Percentiles rank a stretch among this genome's conserved stretches.
These are phyloP conservation scores for Panaeolus cyanescens DNA, from an alignment of 768 basidiomycete genomes.

Conservation along the genomic window DNA sequence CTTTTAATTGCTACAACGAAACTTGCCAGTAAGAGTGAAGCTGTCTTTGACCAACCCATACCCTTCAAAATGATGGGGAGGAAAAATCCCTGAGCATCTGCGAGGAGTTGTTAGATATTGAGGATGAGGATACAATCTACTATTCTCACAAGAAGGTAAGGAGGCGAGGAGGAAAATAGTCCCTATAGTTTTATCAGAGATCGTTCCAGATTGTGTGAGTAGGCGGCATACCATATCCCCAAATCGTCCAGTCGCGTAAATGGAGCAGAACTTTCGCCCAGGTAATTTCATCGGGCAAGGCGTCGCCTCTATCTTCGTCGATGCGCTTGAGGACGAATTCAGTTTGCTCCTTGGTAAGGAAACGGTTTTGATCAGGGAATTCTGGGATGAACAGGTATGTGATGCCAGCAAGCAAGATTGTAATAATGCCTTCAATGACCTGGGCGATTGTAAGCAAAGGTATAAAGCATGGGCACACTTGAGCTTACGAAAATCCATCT, in stretches of 20 bases:
- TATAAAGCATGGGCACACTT: background rate
- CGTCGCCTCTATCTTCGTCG: slow-evolving; percentile 53
- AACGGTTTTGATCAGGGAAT: slow-evolving; percentile 49
- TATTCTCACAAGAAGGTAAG: slow-evolving; percentile 42
- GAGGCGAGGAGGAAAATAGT: slow-evolving; percentile 45
- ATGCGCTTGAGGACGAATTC: slow-evolving; percentile 45
- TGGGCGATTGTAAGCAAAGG: slow-evolving; percentile 13
- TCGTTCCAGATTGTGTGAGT: background rate
- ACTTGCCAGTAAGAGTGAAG: slow-evolving; percentile 40
- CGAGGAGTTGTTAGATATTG: too few relatives aligned
- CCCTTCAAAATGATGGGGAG: slow-evolving; percentile 46
- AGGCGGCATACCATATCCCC: slow-evolving; percentile 39
- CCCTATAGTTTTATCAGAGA: slow-evolving; percentile 22
- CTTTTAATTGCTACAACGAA: background rate
- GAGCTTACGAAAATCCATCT: slow-evolving; percentile 49
- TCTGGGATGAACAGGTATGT: slow-evolving; percentile 45
- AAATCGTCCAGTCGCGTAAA: slow-evolving; percentile 47
- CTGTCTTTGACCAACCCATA: slow-evolving; percentile 40
- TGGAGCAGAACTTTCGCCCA: slow-evolving; percentile 35
- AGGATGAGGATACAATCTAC: too few relatives aligned
- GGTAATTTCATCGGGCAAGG: slow-evolving; percentile 44
- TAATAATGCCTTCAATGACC: slow-evolving; percentile 49
- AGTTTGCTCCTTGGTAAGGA: slow-evolving; percentile 45
- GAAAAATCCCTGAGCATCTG: slow-evolving; percentile 47
- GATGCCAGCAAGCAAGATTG: slow-evolving; percentile 40